A percentile compares a stretch with the other conserved stretches of the same genome.
These are phyloP conservation scores for Penicillium sp. DNA, from an alignment of 2,329 filamentous ascomycete species.

Conservation along the genomic window DNA sequence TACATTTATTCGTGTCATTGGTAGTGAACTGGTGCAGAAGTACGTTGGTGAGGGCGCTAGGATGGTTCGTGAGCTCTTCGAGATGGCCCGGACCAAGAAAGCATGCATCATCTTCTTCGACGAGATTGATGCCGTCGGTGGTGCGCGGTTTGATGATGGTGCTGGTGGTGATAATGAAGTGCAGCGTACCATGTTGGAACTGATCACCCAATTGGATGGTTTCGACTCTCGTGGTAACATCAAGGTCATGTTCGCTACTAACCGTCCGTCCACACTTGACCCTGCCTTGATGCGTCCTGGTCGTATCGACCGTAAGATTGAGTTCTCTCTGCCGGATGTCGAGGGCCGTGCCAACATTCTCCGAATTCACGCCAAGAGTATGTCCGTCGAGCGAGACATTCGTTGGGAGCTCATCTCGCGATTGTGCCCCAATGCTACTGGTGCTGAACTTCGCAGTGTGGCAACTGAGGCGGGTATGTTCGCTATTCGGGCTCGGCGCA, in stretches of 20 bases:
- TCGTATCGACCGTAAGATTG: slow-evolving; percentile 97
- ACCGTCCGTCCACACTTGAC: slow-evolving; percentile 90
- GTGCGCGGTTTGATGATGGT: slow-evolving; percentile 93
- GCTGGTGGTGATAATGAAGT: slow-evolving; percentile 97
- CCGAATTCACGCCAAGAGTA: slow-evolving; percentile 97
- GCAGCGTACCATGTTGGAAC: slow-evolving; percentile 94
- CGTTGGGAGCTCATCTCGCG: slow-evolving; percentile 98
- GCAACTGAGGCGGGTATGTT: slow-evolving; percentile 99
- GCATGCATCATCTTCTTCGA: slow-evolving; percentile 99
- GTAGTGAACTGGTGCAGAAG: slow-evolving; percentile 96
- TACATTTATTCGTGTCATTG: slow-evolving; percentile 97
- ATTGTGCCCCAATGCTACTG: slow-evolving; percentile 93
- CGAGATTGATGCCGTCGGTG: slow-evolving; percentile 94
- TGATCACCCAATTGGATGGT: slow-evolving; percentile 94
- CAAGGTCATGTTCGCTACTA: slow-evolving; percentile 99
- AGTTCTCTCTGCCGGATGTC: slow-evolving; percentile 94
- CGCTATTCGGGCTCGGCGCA: slow-evolving; percentile 86
- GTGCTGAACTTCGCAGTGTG: slow-evolving; percentile 91
- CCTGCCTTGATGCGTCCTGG: slow-evolving; percentile 96
- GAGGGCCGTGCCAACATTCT: slow-evolving; percentile 97
- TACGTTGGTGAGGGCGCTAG: slow-evolving; percentile 97
- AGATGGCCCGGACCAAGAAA: slow-evolving; percentile 99
- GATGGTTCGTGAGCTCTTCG: slow-evolving; percentile 98
- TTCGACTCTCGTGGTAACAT: slow-evolving; percentile 97
- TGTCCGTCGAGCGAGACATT: slow-evolving; percentile 98